A percentile compares a stretch with the other conserved stretches of the same genome.
These are phyloP conservation scores for Trichosporon coremiiforme DNA, from an alignment of 1,284 basidiomycete genomes.

Conservation along the genomic window DNA sequence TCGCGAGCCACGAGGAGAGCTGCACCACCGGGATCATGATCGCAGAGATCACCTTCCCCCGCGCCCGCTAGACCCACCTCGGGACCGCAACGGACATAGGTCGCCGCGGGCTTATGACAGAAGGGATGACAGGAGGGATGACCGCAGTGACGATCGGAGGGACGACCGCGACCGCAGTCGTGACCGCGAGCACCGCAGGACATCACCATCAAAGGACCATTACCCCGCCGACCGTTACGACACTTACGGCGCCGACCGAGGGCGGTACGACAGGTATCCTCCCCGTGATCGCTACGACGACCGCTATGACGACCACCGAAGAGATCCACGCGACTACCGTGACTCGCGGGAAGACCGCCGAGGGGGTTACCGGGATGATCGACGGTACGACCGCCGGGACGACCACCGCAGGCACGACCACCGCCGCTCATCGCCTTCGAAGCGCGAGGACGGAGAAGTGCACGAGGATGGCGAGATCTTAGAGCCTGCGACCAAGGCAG, in stretches of 20 bases:
- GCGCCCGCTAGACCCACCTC: background rate
- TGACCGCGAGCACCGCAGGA: background rate
- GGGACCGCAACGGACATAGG: conserved; percentile 7
- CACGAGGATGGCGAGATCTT: conserved; percentile 21
- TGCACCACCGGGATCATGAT: background rate
- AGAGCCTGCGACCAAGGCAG: conserved; percentile 1
- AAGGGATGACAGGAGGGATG: conserved; percentile 18
- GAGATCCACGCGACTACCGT: conserved; percentile 10
- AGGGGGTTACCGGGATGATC: background rate
- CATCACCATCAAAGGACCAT: background rate
- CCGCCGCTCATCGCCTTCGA: background rate
- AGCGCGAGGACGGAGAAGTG: conserved; percentile 24
- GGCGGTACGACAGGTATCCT: conserved; percentile 13
- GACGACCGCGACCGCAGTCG: conserved; percentile 19
- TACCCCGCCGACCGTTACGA: conserved; percentile 1
- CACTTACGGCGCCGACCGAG: conserved; percentile 8
- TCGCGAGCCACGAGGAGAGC: background rate
- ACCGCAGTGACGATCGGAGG: conserved; percentile 1
- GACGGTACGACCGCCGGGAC: conserved; percentile 7
- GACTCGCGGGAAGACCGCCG: conserved; percentile 4
- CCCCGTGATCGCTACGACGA: conserved; percentile 1
- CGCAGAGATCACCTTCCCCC: background rate
- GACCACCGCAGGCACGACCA: conserved; percentile 11
- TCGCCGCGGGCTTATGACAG: conserved; percentile 8
- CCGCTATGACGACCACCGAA: conserved; percentile 6